Conservation (phyloP, 2,329 filamentous ascomycete species). For the Xylaria sp. region DNA sequence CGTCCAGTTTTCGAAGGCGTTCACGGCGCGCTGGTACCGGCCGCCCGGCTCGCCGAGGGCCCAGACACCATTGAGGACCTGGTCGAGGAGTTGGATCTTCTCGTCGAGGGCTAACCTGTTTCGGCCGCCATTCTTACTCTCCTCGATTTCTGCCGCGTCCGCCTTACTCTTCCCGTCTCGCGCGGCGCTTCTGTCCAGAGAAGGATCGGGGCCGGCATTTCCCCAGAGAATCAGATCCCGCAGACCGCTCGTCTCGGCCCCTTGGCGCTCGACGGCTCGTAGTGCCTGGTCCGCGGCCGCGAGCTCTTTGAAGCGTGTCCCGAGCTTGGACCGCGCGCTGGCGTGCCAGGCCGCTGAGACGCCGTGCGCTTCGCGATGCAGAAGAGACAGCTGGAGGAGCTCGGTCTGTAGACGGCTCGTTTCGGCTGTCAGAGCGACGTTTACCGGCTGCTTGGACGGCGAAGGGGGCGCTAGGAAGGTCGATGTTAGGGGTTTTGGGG, state of each 20-base stretch:
- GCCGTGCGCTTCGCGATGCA: conserved; percentile 60
- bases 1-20: conserved; percentile 66
- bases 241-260: conserved; percentile 57
- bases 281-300: conserved; percentile 44
- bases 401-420: conserved; percentile 66
- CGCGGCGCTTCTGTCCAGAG: conserved; percentile 33
- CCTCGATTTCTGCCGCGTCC: not conserved
- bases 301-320: conserved; percentile 51
- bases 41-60: conserved; percentile 60
- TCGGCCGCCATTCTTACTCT: conserved; percentile 7
- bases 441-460: conserved; percentile 65
- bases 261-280: conserved; percentile 47
- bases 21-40: conserved; percentile 59
- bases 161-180: not conserved
- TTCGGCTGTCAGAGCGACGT: conserved; percentile 63
- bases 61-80: conserved; percentile 63
- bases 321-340: conserved; percentile 58
- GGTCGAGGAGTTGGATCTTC: conserved; percentile 62
- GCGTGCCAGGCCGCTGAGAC: conserved; percentile 58
- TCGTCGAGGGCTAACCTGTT: conserved; percentile 52
- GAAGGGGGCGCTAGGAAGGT: conserved; percentile 64
- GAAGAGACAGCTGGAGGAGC: conserved; percentile 67
- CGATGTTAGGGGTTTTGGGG: conserved; percentile 66
- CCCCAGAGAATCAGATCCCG: conserved; percentile 60
- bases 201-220: not conserved